phyloP scores from a whole-genome alignment of 495 filamentous ascomycete species.

The Astrocystis sublimbata region DNA sequence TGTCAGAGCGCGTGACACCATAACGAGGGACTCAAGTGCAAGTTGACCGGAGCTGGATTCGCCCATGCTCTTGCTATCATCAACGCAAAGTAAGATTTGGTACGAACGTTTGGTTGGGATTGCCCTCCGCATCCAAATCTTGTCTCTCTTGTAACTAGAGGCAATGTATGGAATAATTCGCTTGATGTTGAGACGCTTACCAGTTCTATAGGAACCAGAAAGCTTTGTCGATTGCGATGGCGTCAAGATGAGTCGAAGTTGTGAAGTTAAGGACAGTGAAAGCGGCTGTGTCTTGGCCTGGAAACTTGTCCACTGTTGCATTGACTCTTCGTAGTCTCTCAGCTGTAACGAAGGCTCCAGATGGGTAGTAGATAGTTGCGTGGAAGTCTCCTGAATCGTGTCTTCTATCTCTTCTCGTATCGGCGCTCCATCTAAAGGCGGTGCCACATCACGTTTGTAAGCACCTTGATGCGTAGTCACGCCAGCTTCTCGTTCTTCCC shows the following conservation, averaged over 20 bases:
- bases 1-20: slow-evolving; percentile 78
- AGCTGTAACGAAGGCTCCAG: slow-evolving; percentile 45
- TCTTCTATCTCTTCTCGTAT: slow-evolving; percentile 48
- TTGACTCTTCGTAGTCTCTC: slow-evolving; percentile 60
- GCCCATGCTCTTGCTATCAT: slow-evolving; percentile 92
- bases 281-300: slow-evolving; percentile 80
- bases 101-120: slow-evolving; percentile 91
- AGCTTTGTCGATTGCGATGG: slow-evolving; percentile 95
- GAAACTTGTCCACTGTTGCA: slow-evolving; percentile 81
- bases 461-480: slow-evolving; percentile 52
- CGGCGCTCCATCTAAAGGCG: slow-evolving; percentile 20
- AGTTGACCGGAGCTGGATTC: slow-evolving; percentile 64
- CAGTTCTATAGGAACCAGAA: slow-evolving; percentile 94
- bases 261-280: slow-evolving; percentile 84
- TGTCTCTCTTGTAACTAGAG: slow-evolving; percentile 95
- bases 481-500: slow-evolving; percentile 42
- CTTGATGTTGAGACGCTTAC: slow-evolving; percentile 97
- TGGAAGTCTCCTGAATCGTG: slow-evolving; percentile 70
- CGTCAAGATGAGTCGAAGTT: slow-evolving; percentile 90
- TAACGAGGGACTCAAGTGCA: slow-evolving; percentile 88
- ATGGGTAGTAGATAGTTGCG: slow-evolving; percentile 71
- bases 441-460: slow-evolving; percentile 34
- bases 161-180: slow-evolving; percentile 99
- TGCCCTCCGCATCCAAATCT: slow-evolving; percentile 97
- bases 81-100: slow-evolving; percentile 95